Evolutionary conservation across 2,329 filamentous ascomycete genomes (phyloP).

Genomic region (Penicillium sp.): DNA sequence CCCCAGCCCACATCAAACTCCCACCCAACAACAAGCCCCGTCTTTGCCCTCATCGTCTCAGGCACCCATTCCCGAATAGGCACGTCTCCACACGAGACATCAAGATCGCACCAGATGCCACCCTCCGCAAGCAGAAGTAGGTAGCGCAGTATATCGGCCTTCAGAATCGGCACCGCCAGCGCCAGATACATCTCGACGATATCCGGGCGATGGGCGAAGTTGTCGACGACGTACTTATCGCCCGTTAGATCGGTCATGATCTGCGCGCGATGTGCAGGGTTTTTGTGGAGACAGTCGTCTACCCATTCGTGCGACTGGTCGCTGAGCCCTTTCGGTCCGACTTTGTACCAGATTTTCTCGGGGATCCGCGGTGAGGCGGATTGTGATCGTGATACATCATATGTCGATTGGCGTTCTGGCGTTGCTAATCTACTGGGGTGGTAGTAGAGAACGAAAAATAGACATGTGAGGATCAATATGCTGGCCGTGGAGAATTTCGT

Average conservation of each 20-base stretch:
- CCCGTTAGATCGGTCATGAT: conserved; percentile 5
- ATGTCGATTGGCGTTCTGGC: not conserved
- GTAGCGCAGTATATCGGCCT: conserved; percentile 7
- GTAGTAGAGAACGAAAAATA: conserved; percentile 8
- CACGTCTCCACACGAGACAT: conserved; percentile 8
- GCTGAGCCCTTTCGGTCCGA: conserved; percentile 1
- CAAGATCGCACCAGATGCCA: conserved; percentile 3
- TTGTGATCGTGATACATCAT: not conserved
- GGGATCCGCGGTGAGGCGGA: not conserved
- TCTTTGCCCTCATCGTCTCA: not conserved
- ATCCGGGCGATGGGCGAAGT: conserved; percentile 1
- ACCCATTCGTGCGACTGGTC: conserved; percentile 2
- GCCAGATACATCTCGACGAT: conserved; percentile 2
- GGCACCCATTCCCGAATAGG: conserved; percentile 4
- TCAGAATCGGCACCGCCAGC: conserved; percentile 2
- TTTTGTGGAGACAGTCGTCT: conserved; percentile 6
- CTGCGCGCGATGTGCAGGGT: conserved; percentile 1
- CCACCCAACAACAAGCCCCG: conserved; percentile 6
- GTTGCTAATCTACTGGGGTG: not conserved
- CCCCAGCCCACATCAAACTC: conserved; percentile 9
- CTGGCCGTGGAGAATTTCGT: conserved; percentile 1
- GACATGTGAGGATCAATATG: conserved; percentile 3
- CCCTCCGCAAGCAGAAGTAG: conserved; percentile 2
- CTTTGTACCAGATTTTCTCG: conserved; percentile 8
- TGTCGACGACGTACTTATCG: not conserved